These are phyloP conservation scores for Bretschneidera sinensis DNA, from an alignment of 345 rosid species.

Conservation along the genomic window DNA sequence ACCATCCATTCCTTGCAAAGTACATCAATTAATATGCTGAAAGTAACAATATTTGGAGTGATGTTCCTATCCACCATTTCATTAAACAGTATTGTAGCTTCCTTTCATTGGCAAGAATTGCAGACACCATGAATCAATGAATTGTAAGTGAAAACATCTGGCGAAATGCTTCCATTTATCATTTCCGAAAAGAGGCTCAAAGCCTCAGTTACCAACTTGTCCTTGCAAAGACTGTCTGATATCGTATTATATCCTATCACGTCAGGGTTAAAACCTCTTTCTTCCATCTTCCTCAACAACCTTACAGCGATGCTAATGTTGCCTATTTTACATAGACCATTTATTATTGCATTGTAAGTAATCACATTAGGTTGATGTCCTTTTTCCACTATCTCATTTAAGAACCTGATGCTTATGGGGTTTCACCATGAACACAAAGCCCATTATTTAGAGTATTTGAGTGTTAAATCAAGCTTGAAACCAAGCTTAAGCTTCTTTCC, in stretches of 20 bases:
- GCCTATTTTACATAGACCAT: no score
- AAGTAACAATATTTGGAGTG: constrained; percentile 5
- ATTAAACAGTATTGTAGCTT: not conserved
- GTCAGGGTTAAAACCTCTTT: not conserved
- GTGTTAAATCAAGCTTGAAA: constrained; percentile 22
- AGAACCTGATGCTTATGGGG: constrained; percentile 12
- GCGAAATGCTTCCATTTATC: no score
- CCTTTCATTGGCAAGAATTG: constrained; percentile 4
- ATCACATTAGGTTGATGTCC: constrained; percentile 25
- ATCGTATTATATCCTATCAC: not conserved
- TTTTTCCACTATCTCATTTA: constrained; percentile 12
- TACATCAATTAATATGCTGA: not conserved
- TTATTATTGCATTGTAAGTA: constrained; percentile 17
- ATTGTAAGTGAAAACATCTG: no score
- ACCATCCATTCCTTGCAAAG: not conserved
- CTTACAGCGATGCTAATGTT: no score
- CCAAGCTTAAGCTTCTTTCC: constrained; percentile 5
- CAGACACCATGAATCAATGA: not conserved
- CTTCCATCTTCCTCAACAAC: not conserved
- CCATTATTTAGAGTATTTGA: constrained; percentile 17
- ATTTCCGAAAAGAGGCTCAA: no score
- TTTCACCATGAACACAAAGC: constrained; percentile 4
- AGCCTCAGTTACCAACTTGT: constrained; percentile 15
- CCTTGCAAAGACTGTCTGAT: constrained; percentile 6
- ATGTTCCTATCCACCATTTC: constrained; percentile 6